A percentile compares a stretch with the other conserved stretches of the same genome.
These are phyloP conservation scores for Suhomyces sp. DNA, from an alignment of 805 yeast species.

Conservation along the genomic window DNA sequence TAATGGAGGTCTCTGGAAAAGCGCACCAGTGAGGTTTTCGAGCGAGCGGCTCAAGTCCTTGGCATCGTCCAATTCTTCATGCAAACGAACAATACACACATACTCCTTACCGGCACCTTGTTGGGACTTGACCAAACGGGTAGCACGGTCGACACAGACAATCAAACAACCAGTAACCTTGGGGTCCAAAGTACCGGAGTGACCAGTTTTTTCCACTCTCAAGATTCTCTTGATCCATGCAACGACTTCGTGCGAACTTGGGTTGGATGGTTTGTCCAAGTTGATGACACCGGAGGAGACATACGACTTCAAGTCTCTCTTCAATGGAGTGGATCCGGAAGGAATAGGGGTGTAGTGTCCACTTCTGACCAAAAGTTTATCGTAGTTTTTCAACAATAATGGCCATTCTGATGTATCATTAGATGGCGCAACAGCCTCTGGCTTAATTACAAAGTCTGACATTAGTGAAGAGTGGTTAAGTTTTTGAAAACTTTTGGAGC, in stretches of 20 bases:
- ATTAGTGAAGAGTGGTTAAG: slow-evolving; percentile 25
- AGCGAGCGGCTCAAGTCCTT: slow-evolving; percentile 83
- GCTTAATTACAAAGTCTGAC: slow-evolving; percentile 80
- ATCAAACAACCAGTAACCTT: slow-evolving; percentile 98
- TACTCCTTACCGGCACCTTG: slow-evolving; percentile 99
- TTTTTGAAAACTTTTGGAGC: slow-evolving; percentile 2
- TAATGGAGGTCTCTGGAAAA: slow-evolving; percentile 98
- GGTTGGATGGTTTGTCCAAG: slow-evolving; percentile 96
- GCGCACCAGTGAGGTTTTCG: slow-evolving; percentile 96
- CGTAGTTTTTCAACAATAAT: slow-evolving; percentile 86
- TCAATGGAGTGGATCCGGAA: slow-evolving; percentile 89
- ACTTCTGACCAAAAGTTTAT: slow-evolving; percentile 88
- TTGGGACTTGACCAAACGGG: slow-evolving; percentile 96
- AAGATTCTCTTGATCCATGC: slow-evolving; percentile 98
- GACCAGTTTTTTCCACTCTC: slow-evolving; percentile 97
- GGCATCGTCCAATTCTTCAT: slow-evolving; percentile 87
- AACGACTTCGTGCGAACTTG: slow-evolving; percentile 98
- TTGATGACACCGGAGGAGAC: slow-evolving; percentile 94
- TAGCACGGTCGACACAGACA: slow-evolving; percentile 97
- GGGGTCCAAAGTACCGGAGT: slow-evolving; percentile 98
- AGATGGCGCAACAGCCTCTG: slow-evolving; percentile 74
- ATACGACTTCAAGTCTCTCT: slow-evolving; percentile 88
- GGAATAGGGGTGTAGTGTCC: slow-evolving; percentile 98
- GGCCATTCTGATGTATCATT: slow-evolving; percentile 96
- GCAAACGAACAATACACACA: slow-evolving; percentile 94